These are phyloP conservation scores for Neolecta irregularis DNA, from an alignment of 1,139 yeast genomes.

Conservation along the genomic window DNA sequence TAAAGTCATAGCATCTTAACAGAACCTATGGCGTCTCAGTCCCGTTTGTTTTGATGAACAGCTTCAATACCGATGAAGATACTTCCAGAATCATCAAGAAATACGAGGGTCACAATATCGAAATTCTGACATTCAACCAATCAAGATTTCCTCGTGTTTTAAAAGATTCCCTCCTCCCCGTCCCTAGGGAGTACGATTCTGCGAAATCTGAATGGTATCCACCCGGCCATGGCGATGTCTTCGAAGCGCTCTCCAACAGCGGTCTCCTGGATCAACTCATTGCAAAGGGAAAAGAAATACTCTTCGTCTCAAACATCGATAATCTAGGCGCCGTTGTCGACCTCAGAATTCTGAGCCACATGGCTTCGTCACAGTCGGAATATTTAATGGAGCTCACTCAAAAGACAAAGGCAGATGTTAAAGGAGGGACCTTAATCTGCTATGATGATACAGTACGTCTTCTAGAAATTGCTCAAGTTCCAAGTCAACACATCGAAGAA, in stretches of 20 bases:
- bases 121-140: slow-evolving; percentile 92
- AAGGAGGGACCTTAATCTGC: slow-evolving; percentile 96
- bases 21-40: slow-evolving; percentile 84
- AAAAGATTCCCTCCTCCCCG: slow-evolving; percentile 88
- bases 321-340: slow-evolving; percentile 98
- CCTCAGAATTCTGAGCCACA: slow-evolving; percentile 75
- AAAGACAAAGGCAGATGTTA: slow-evolving; percentile 97
- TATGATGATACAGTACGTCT: slow-evolving; percentile 90
- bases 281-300: slow-evolving; percentile 84
- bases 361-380: slow-evolving; percentile 82
- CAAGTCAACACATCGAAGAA: slow-evolving; percentile 96
- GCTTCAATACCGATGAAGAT: slow-evolving; percentile 93
- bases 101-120: slow-evolving; percentile 90
- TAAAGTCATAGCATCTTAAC: slow-evolving; percentile 43
- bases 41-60: slow-evolving; percentile 91
- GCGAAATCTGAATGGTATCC: slow-evolving; percentile 87
- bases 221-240: slow-evolving; percentile 97
- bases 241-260: slow-evolving; percentile 73
- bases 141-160: slow-evolving; percentile 90
- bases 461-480: slow-evolving; percentile 96
- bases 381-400: slow-evolving; percentile 97
- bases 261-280: slow-evolving; percentile 85
- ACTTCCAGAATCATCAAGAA: slow-evolving; percentile 91
- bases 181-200: slow-evolving; percentile 64
- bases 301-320: slow-evolving; percentile 95